phyloP scores from a whole-genome alignment of 2,329 filamentous ascomycete species.

The Pseudogymnoascus sp. region DNA sequence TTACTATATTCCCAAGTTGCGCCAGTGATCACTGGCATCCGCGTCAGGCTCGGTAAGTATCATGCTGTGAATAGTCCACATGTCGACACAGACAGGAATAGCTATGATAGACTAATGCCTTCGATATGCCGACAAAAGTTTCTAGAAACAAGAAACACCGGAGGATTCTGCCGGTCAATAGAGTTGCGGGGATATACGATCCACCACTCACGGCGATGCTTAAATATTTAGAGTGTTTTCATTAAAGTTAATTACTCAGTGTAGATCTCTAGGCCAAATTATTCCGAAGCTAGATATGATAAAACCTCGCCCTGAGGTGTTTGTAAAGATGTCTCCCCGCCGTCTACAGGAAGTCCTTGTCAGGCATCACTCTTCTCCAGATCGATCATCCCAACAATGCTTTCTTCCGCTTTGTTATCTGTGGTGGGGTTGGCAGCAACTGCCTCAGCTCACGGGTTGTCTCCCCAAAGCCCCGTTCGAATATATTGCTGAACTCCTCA shows the following conservation, averaged over 20 bases:
- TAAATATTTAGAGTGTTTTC: slow-evolving; percentile 1
- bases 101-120: not conserved
- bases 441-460: not conserved
- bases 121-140: not conserved
- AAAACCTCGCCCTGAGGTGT: not conserved
- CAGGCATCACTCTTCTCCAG: not conserved
- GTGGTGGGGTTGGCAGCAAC: not conserved
- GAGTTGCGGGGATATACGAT: slow-evolving; percentile 3
- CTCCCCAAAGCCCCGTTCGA: not conserved
- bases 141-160: not conserved
- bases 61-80: not conserved
- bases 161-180: not conserved
- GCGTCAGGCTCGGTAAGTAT: not conserved
- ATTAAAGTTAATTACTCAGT: not conserved
- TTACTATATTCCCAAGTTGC: not conserved
- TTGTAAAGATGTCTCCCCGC: not conserved
- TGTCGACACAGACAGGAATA: not conserved
- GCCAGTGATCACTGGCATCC: not conserved
- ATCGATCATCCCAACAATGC: not conserved
- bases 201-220: not conserved
- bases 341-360: not conserved
- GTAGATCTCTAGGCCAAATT: not conserved
- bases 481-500: not conserved
- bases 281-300: slow-evolving; percentile 5
- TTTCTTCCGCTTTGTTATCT: not conserved